These are phyloP conservation scores for Gossypium raimondii DNA, from an alignment of 345 rosid genomes.

Conservation along the genomic window DNA sequence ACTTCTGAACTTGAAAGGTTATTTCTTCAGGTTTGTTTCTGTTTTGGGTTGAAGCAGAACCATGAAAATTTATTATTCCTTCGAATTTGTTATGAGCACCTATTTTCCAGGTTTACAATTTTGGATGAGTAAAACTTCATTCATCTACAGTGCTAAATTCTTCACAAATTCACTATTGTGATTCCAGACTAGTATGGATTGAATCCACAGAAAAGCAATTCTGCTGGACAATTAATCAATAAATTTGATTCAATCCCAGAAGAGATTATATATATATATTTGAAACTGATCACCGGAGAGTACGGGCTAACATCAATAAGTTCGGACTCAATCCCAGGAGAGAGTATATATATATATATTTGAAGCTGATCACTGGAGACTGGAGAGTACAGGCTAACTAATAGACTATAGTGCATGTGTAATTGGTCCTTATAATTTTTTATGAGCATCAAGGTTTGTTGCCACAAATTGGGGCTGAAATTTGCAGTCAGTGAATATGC, in stretches of 20 bases:
- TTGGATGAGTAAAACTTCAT: neutral
- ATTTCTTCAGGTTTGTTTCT: slow-evolving; percentile 60
- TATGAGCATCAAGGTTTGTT: neutral
- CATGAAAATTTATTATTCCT: neutral
- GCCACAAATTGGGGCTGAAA: slow-evolving; percentile 3
- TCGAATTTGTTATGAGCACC: neutral
- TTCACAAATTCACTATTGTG: neutral
- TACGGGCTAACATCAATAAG: neutral
- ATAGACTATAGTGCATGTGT: neutral
- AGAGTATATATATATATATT: neutral
- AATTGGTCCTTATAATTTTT: neutral
- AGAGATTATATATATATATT: neutral
- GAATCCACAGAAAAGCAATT: neutral
- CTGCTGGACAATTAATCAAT: neutral
- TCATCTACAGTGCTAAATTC: neutral
- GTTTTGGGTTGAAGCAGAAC: neutral
- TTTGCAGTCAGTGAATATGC: neutral
- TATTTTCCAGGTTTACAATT: neutral
- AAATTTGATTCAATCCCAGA: neutral
- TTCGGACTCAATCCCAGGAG: neutral
- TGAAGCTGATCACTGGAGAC: neutral
- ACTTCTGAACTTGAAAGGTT: slow-evolving; percentile 76
- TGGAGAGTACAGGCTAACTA: neutral
- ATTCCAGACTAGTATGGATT: neutral
- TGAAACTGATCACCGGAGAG: neutral